phyloP scores from a whole-genome alignment of 2,329 filamentous ascomycete genomes.

The Colletotrichum zoysiae region DNA sequence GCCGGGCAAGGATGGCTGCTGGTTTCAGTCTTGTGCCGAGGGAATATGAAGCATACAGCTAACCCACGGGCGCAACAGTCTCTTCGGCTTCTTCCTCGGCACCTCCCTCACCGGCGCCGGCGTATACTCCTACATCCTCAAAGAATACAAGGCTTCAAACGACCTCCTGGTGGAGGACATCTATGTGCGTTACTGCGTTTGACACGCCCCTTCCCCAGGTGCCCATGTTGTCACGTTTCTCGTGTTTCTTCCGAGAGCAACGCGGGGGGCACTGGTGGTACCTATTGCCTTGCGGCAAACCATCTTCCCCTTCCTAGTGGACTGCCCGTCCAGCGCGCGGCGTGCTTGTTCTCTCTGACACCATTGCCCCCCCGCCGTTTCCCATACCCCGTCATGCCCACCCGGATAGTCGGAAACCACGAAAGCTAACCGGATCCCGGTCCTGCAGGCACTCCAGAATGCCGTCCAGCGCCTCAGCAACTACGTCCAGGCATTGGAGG shows the following conservation, averaged over 20 bases:
- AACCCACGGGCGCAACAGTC: conserved; percentile 60
- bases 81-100: conserved; percentile 93
- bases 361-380: background rate
- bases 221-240: background rate
- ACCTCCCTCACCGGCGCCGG: conserved; percentile 81
- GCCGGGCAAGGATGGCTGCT: background rate
- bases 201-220: conserved; percentile 44
- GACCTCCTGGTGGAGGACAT: conserved; percentile 95
- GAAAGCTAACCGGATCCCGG: conserved; percentile 15
- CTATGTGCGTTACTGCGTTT: conserved; percentile 77
- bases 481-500: conserved; percentile 86
- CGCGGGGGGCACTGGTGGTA: background rate
- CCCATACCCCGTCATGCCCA: too few species aligned
- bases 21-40: too few species aligned
- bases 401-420: conserved; percentile 3
- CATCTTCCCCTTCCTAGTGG: conserved; percentile 5
- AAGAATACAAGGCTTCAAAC: conserved; percentile 94
- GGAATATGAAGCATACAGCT: conserved; percentile 11
- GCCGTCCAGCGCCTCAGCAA: conserved; percentile 88
- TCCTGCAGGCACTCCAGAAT: conserved; percentile 80
- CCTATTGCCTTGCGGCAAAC: conserved; percentile 14
- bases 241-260: conserved; percentile 23
- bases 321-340: conserved; percentile 23
- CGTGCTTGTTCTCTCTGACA: background rate
- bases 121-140: conserved; percentile 92